Evolutionary conservation across 1,139 yeast species (phyloP).

Genomic region (Zygoascus meyerae): DNA sequence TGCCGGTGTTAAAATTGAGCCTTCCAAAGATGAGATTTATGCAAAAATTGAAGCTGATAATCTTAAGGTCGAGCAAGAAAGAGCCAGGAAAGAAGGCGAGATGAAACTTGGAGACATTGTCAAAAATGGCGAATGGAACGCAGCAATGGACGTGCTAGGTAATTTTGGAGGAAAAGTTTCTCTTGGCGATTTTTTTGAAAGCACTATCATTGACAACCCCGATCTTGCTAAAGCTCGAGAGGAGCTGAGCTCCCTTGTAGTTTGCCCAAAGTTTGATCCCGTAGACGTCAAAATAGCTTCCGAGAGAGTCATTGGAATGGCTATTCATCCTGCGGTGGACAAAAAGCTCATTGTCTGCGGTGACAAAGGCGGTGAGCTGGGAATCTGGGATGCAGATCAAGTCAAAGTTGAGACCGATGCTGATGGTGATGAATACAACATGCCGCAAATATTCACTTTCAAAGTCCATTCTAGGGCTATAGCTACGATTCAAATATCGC

Average conservation of each 20-base stretch:
- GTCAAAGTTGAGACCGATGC: slow-evolving; percentile 36
- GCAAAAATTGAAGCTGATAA: slow-evolving; percentile 31
- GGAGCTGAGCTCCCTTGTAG: slow-evolving; percentile 47
- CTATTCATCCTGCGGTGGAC: slow-evolving; percentile 65
- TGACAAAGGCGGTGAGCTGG: slow-evolving; percentile 77
- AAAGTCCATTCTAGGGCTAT: slow-evolving; percentile 74
- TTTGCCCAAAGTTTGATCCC: slow-evolving; percentile 52
- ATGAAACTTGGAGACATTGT: slow-evolving; percentile 29
- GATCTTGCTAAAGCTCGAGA: slow-evolving; percentile 43
- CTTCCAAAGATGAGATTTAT: slow-evolving; percentile 15
- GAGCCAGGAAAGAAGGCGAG: slow-evolving; percentile 32
- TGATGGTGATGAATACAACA: slow-evolving; percentile 38
- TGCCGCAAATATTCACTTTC: slow-evolving; percentile 57
- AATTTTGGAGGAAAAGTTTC: slow-evolving; percentile 52
- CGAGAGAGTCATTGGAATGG: slow-evolving; percentile 66
- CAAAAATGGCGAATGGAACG: slow-evolving; percentile 34
- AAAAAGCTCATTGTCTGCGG: slow-evolving; percentile 74
- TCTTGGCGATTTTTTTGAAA: slow-evolving; percentile 73
- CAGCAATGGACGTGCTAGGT: slow-evolving; percentile 27
- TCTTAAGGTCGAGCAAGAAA: slow-evolving; percentile 20
- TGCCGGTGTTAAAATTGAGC: slow-evolving; percentile 31
- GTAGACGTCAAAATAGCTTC: slow-evolving; percentile 66
- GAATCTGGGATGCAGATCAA: slow-evolving; percentile 76
- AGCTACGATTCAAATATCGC: slow-evolving; percentile 54
- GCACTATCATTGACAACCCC: slow-evolving; percentile 33